A percentile compares a stretch with the other conserved stretches of the same genome.
phyloP scores from a whole-genome alignment of 306 rosid genomes.

The Myrica gale region DNA sequence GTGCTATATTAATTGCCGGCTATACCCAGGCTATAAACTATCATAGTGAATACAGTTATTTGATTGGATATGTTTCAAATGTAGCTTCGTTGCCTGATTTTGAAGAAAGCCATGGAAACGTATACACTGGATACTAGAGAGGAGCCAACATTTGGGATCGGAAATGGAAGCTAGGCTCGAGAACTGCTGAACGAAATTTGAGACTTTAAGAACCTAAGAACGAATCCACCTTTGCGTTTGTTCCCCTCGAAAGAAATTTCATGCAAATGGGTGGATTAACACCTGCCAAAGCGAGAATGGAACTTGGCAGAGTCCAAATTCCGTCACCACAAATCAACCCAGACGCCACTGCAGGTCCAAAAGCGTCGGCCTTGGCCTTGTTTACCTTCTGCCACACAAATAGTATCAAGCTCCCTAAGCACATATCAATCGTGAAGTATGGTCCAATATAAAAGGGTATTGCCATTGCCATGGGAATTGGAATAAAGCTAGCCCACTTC shows the following conservation, averaged over 20 bases:
- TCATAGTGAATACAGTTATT: too few species aligned
- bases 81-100: too few species aligned
- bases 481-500: slow-evolving; percentile 36
- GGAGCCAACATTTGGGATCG: too few species aligned
- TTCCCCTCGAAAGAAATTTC: slow-evolving; percentile 42
- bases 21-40: too few species aligned
- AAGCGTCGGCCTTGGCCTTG: slow-evolving; percentile 41
- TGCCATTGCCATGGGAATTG: slow-evolving; percentile 59
- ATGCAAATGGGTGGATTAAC: slow-evolving; percentile 50
- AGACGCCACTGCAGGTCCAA: slow-evolving; percentile 47
- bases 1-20: too few species aligned
- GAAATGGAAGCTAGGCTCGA: background rate
- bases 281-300: slow-evolving; percentile 45
- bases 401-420: slow-evolving; percentile 47
- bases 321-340: slow-evolving; percentile 63
- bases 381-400: slow-evolving; percentile 39
- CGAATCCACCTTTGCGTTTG: slow-evolving; percentile 36
- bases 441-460: slow-evolving; percentile 53
- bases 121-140: too few species aligned
- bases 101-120: too few species aligned
- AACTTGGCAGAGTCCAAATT: slow-evolving; percentile 53
- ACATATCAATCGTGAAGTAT: slow-evolving; percentile 51
- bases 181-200: background rate
- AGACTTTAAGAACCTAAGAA: slow-evolving; percentile 30
- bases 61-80: too few species aligned